Base-by-base conservation (phyloP, 768 basidiomycete species). In the Hygrophoropsis aurantiaca region DNA sequence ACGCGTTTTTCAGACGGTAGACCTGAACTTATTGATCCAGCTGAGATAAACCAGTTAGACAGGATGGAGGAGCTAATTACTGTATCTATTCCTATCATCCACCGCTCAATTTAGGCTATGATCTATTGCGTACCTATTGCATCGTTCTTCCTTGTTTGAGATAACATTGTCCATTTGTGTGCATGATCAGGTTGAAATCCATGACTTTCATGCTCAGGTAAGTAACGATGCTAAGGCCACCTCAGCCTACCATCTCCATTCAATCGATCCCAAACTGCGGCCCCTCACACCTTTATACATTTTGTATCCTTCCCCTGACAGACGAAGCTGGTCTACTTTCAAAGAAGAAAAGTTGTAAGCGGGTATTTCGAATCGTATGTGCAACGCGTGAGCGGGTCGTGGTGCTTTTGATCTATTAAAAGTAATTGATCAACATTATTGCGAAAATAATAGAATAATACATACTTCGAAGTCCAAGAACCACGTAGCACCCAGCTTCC, bases 201-300 rank as follows among this genome's bases (percentile, higher is more conserved):
- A n/a, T n/a, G n/a, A n/a, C n/a, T n/a, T n/a, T n/a, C n/a, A n/a
- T n/a, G n/a, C n/a, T n/a, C n/a, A n/a, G n/a, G n/a, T n/a, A n/a
- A n/a, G n/a, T n/a, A n/a, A n/a, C n/a, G n/a, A n/a, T n/a, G n/a
- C n/a, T n/a, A n/a, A n/a, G n/a, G n/a, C n/a, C n/a, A n/a, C n/a
- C 18, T 11, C 19, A 41, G 23, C 20, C 44, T 66, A 66, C 65
- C 65, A 66, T 37, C 65, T 58, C 66, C 65, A 66, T 36, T 66
- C 65, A 21, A 68, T 42, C 4, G 54, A 57, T n/a, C 65, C 65
- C 42, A 52, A 36, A 6, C 66, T 44, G 32, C 76, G 72, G 37
- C 84, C 81, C 59, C 92, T 73, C 42, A 97, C 86, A 13, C 94
- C 94, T 65, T 94, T 95, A 70, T 88, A 97, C 10, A 89, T 88